Conservation (phyloP, 192 early-diverging fungal species). For the Umbelopsis isabellina region DNA sequence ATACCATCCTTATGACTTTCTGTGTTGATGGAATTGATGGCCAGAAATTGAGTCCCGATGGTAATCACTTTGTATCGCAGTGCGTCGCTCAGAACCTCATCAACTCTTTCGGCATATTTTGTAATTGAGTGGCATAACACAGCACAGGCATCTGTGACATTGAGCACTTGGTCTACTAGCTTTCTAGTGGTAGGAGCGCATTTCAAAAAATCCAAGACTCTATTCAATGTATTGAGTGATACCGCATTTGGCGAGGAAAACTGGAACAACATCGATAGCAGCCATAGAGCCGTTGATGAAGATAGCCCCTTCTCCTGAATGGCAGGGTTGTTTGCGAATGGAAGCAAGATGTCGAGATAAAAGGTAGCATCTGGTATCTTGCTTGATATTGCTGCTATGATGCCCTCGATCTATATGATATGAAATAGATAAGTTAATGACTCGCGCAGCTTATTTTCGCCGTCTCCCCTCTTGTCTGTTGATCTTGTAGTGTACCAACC, state of each 20-base stretch:
- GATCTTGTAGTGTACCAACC: background rate
- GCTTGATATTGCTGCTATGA: background rate
- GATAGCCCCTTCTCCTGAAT: background rate
- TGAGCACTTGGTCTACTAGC: background rate
- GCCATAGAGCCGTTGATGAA: background rate
- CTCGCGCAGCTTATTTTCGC: no score
- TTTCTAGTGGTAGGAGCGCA: background rate
- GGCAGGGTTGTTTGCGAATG: background rate
- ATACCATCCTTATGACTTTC: no score
- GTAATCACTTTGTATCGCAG: no score
- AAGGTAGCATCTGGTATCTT: background rate
- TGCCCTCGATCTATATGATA: background rate
- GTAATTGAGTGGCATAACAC: background rate
- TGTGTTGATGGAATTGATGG: no score
- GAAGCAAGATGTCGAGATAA: background rate
- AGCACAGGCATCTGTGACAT: background rate
- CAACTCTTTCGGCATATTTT: background rate
- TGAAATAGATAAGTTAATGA: background rate
- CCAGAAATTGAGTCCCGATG: no score
- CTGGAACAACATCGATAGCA: background rate
- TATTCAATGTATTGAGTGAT: background rate
- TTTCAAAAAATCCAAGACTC: constrained; percentile 3
- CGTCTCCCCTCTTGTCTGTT: background rate
- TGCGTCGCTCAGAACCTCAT: no score
- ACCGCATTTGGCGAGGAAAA: background rate